These are phyloP conservation scores for Dictyostelium capitatum DNA, from an alignment of 78 protist species.

Conservation along the genomic window DNA sequence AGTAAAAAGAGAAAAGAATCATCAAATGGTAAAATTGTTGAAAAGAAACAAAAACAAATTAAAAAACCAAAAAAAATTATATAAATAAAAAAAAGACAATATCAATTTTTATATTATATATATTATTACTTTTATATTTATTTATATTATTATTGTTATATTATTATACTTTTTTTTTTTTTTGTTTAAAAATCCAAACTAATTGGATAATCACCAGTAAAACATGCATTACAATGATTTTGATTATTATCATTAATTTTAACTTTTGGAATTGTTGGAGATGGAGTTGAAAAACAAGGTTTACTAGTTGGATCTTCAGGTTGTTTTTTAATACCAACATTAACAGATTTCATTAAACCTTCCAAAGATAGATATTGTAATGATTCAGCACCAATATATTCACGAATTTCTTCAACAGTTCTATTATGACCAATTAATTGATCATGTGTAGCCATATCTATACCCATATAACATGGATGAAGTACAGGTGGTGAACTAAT, in stretches of 20 bases:
- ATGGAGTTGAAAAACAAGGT: neutral
- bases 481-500: conserved; percentile 81
- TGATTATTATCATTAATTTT: neutral
- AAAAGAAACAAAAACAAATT: conserved; percentile 7
- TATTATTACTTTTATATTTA: neutral
- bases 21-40: conserved; percentile 12
- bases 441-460: conserved; percentile 77
- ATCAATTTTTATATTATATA: neutral
- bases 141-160: too few relatives aligned
- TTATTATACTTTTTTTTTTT: neutral
- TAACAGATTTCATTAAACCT: conserved; percentile 59
- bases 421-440: conserved; percentile 75
- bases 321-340: neutral
- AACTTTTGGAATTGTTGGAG: neutral
- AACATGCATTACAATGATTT: conserved; percentile 83
- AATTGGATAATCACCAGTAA: conserved; percentile 76
- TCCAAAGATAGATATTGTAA: conserved; percentile 49
- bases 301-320: neutral
- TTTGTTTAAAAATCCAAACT: conserved; percentile 55
- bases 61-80: conserved; percentile 41
- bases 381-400: conserved; percentile 76
- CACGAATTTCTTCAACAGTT: conserved; percentile 58
- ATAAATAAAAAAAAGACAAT: neutral
- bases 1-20: conserved; percentile 23
- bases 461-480: conserved; percentile 86